phyloP scores from a whole-genome alignment of 345 rosid genomes.

The Garcia nutans region DNA sequence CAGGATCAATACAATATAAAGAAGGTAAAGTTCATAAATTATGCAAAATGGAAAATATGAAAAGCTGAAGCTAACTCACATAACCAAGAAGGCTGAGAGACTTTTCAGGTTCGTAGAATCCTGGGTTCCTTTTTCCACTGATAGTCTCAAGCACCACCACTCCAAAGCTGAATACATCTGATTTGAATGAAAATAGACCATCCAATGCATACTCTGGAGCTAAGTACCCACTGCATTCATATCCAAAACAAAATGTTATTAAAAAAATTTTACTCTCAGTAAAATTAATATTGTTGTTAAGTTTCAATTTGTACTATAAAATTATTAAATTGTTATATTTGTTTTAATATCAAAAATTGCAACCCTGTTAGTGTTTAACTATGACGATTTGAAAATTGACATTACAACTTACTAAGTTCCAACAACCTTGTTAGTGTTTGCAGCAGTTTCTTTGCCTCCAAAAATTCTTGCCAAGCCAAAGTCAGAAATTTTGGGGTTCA shows the following conservation, averaged over 20 bases:
- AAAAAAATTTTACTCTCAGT: background rate
- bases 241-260: background rate
- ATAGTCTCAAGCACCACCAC: conserved; percentile 27
- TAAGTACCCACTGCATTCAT: conserved; percentile 28
- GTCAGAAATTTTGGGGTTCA: conserved; percentile 32
- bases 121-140: conserved; percentile 25
- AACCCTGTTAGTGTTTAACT: conserved; percentile 22
- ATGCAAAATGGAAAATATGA: background rate
- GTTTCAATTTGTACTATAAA: too few relatives aligned
- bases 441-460: conserved; percentile 22
- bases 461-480: conserved; percentile 32
- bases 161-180: conserved; percentile 30
- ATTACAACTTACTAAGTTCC: conserved; percentile 26
- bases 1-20: too few relatives aligned
- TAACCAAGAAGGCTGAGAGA: conserved; percentile 22
- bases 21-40: too few relatives aligned
- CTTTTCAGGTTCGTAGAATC: conserved; percentile 17
- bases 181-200: conserved; percentile 25
- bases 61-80: background rate
- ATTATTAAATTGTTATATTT: too few relatives aligned
- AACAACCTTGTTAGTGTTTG: conserved; percentile 22
- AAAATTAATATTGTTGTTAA: too few relatives aligned
- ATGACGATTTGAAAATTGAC: background rate
- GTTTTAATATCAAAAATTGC: background rate
- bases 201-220: conserved; percentile 31